These are phyloP conservation scores for Suillus cothurnatus DNA, from an alignment of 768 basidiomycete species.

Conservation along the genomic window DNA sequence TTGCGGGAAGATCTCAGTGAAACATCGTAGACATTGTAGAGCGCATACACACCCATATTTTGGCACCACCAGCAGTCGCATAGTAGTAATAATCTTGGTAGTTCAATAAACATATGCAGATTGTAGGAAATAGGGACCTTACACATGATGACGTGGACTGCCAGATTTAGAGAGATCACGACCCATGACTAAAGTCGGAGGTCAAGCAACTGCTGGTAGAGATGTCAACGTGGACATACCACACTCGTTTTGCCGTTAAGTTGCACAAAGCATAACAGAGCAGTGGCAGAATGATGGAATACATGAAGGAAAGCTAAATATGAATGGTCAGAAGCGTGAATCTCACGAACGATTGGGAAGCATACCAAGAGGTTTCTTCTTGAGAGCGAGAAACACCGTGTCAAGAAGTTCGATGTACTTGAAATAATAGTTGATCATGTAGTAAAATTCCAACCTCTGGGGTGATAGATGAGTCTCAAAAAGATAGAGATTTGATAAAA, in stretches of 20 bases:
- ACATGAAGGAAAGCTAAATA: constrained; percentile 91
- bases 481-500: constrained; percentile 5
- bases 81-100: constrained; percentile 95
- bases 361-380: constrained; percentile 97
- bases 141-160: constrained; percentile 99
- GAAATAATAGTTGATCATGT: constrained; percentile 99
- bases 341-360: constrained; percentile 13
- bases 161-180: constrained; percentile 86
- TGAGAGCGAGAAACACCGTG: constrained; percentile 95
- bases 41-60: constrained; percentile 77
- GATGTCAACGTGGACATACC: constrained; percentile 48
- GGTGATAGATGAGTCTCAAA: constrained; percentile 6
- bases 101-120: background rate
- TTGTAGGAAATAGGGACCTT: constrained; percentile 35
- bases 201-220: constrained; percentile 4
- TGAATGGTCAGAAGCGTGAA: constrained; percentile 10
- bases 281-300: constrained; percentile 98
- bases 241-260: constrained; percentile 93
- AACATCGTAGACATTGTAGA: background rate
- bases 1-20: constrained; percentile 7
- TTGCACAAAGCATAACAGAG: constrained; percentile 91
- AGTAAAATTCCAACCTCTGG: constrained; percentile 92
- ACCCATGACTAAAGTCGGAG: constrained; percentile 82
- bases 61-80: constrained; percentile 95
- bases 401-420: constrained; percentile 97